These are phyloP conservation scores for Suillus subalutaceus DNA, from an alignment of 768 basidiomycete species.

Conservation along the genomic window DNA sequence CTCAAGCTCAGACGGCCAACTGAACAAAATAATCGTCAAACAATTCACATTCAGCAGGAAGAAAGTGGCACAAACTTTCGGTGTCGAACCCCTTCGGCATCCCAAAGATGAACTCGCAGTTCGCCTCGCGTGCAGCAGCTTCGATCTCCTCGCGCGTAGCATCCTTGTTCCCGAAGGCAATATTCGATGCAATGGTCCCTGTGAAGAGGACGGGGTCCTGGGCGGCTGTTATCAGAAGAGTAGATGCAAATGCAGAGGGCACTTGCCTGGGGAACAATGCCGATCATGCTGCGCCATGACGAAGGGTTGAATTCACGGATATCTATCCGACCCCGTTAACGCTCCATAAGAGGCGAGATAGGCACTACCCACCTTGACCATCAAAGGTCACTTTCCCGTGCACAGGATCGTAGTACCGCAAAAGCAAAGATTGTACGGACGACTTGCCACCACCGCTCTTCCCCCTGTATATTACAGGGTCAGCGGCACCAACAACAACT, in stretches of 20 bases:
- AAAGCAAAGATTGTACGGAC: constrained; percentile 82
- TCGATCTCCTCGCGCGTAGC: constrained; percentile 86
- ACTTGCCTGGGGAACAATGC: constrained; percentile 85
- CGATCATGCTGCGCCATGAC: constrained; percentile 88
- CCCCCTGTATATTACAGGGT: constrained; percentile 53
- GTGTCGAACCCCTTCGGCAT: constrained; percentile 96
- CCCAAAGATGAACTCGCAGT: constrained; percentile 95
- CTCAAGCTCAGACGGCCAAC: constrained; percentile 34
- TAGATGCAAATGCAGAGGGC: neutral
- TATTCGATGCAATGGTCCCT: constrained; percentile 94
- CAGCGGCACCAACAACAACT: constrained; percentile 4
- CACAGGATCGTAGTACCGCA: constrained; percentile 90
- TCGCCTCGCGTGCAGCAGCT: constrained; percentile 85
- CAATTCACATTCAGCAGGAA: constrained; percentile 4
- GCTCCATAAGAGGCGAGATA: neutral
- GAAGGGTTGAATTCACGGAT: constrained; percentile 84
- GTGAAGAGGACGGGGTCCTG: constrained; percentile 87
- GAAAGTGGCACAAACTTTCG: constrained; percentile 57
- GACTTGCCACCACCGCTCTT: constrained; percentile 95
- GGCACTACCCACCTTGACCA: constrained; percentile 64
- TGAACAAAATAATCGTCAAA: constrained; percentile 39
- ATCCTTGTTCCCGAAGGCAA: constrained; percentile 79
- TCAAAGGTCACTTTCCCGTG: constrained; percentile 82
- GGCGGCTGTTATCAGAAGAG: neutral
- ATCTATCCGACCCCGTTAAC: constrained; percentile 47